Evolutionary conservation across 495 filamentous ascomycete genomes (phyloP).

Genomic region (Chaetomium tenue): DNA sequence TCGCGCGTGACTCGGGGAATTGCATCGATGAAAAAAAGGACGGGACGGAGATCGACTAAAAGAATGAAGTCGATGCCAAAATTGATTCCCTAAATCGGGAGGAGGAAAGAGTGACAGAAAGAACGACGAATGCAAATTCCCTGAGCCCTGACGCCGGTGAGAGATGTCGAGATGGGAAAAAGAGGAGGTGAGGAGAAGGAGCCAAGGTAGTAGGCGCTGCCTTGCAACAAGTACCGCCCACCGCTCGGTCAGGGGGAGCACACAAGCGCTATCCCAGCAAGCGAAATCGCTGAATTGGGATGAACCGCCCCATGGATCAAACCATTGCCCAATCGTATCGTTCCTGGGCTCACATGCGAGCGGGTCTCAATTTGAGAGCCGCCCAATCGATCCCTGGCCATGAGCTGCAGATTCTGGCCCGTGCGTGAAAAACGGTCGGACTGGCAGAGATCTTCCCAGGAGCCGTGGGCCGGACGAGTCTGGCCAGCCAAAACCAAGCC

Average conservation of each 20-base stretch:
- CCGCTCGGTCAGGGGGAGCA: constrained; percentile 28
- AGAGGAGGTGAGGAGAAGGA: constrained; percentile 26
- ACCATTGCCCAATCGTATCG: constrained; percentile 16
- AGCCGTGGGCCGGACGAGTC: background rate
- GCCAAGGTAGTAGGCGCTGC: constrained; percentile 4
- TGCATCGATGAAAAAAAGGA: constrained; percentile 49
- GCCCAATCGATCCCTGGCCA: constrained; percentile 14
- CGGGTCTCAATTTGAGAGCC: constrained; percentile 30
- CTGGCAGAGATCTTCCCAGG: constrained; percentile 11
- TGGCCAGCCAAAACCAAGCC: background rate
- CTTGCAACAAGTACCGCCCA: constrained; percentile 21
- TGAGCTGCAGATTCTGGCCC: constrained; percentile 10
- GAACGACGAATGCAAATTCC: constrained; percentile 30
- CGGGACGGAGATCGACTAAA: constrained; percentile 58
- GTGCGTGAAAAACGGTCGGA: constrained; percentile 9
- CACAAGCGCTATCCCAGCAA: constrained; percentile 19
- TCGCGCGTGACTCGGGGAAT: constrained; percentile 22
- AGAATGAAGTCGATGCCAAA: constrained; percentile 74
- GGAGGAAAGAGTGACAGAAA: constrained; percentile 33
- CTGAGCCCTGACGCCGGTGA: constrained; percentile 31
- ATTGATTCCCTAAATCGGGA: constrained; percentile 27
- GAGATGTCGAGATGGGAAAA: constrained; percentile 30
- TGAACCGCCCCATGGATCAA: constrained; percentile 22
- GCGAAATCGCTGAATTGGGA: constrained; percentile 30
- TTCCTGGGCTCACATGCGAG: background rate